These are phyloP conservation scores for Lolium multiflorum DNA, from an alignment of 176 grass and related monocot genomes.

Conservation along the genomic window DNA sequence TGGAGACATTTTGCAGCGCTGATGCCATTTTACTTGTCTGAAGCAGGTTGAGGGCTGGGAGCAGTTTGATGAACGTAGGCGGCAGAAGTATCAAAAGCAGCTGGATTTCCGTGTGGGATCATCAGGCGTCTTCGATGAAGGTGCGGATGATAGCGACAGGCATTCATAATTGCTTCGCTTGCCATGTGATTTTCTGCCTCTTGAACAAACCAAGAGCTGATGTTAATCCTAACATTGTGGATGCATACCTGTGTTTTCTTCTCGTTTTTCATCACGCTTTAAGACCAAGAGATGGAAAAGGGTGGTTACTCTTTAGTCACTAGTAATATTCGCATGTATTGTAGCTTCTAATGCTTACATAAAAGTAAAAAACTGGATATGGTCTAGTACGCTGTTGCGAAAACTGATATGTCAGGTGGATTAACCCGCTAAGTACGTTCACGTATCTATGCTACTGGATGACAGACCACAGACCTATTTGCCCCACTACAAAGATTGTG, in stretches of 20 bases:
- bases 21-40: not conserved
- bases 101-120: slow-evolving; percentile 94
- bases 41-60: slow-evolving; percentile 91
- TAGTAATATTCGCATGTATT: no score
- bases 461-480: no score
- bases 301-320: not conserved
- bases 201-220: not conserved
- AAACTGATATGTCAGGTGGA: no score
- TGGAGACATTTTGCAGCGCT: not conserved
- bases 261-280: not conserved
- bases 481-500: no score
- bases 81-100: slow-evolving; percentile 93
- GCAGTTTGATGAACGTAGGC: slow-evolving; percentile 77
- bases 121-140: slow-evolving; percentile 91
- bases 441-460: no score
- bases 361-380: no score
- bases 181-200: not conserved
- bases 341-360: no score
- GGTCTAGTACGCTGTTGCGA: no score
- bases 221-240: not conserved
- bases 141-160: slow-evolving; percentile 78
- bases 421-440: no score
- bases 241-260: not conserved
- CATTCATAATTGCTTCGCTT: slow-evolving; percentile 29
- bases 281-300: not conserved